These are phyloP conservation scores for Pontederia paniculata DNA, from an alignment of 176 grass and related monocot species.

Conservation along the genomic window DNA sequence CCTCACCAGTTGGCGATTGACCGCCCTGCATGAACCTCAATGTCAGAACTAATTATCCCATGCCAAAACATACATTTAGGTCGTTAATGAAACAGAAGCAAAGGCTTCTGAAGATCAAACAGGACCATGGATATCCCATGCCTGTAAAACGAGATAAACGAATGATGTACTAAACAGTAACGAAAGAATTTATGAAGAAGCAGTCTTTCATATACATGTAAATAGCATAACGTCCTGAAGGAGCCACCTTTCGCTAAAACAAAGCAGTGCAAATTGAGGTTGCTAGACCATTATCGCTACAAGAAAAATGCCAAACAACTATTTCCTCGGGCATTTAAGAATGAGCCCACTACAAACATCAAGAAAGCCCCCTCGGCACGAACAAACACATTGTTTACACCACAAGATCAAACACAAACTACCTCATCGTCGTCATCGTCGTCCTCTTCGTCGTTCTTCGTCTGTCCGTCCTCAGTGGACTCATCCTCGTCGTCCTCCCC, in stretches of 20 bases:
- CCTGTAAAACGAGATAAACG: background rate
- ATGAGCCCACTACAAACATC: too few species aligned
- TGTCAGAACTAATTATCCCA: background rate
- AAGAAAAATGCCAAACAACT: too few species aligned
- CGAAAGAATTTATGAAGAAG: background rate
- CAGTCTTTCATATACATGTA: background rate
- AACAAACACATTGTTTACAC: background rate
- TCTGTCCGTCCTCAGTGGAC: background rate
- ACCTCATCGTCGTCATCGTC: background rate
- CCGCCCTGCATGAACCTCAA: conserved; percentile 25
- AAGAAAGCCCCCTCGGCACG: too few species aligned
- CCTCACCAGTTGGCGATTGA: conserved; percentile 16
- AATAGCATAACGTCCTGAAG: too few species aligned
- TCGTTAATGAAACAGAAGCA: too few species aligned
- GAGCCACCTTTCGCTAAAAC: too few species aligned
- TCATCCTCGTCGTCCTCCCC: background rate
- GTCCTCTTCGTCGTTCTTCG: background rate
- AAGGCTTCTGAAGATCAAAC: too few species aligned
- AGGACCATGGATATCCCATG: background rate
- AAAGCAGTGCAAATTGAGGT: too few species aligned
- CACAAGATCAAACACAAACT: background rate
- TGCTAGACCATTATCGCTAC: too few species aligned
- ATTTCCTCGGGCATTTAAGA: too few species aligned
- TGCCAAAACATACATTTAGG: too few species aligned
- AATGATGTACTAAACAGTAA: background rate